phyloP scores from a whole-genome alignment of 441 rosid genomes.

The Pelargonium cotyledonis region DNA sequence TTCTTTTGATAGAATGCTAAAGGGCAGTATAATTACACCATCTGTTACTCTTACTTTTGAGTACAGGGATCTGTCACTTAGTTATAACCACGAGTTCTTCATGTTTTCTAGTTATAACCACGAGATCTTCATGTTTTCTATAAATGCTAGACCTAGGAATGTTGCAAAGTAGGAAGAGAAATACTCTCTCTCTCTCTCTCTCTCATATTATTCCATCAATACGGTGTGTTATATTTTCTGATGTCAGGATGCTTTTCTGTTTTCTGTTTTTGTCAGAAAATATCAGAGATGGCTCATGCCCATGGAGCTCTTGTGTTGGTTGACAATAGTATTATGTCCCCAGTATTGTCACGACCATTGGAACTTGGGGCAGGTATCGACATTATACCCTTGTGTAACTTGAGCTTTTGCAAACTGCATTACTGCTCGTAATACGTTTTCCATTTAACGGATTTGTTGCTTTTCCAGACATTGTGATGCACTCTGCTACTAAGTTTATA shows the following conservation, averaged over 20 bases:
- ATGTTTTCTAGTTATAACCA: background rate
- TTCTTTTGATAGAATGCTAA: background rate
- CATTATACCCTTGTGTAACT: background rate
- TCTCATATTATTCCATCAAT: background rate
- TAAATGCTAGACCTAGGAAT: too few relatives aligned
- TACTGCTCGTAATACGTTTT: constrained; percentile 1
- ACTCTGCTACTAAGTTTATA: constrained; percentile 9
- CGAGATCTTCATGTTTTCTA: too few relatives aligned
- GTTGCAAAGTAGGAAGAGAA: background rate
- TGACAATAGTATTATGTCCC: constrained; percentile 92
- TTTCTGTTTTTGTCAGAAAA: constrained; percentile 39
- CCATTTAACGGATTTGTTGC: constrained; percentile 13
- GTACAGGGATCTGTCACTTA: background rate
- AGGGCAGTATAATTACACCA: background rate
- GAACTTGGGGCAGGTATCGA: constrained; percentile 84
- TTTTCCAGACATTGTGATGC: constrained; percentile 17
- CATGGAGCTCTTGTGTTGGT: constrained; percentile 77
- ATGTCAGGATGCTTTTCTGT: background rate
- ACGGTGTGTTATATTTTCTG: background rate
- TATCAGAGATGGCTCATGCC: constrained; percentile 74
- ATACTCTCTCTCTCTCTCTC: background rate
- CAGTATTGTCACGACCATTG: constrained; percentile 72
- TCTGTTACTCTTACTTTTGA: background rate
- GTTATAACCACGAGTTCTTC: background rate
- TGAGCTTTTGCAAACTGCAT: constrained; percentile 1